Evolutionary conservation across 805 yeast genomes (phyloP).

Genomic region (Kazachstania kunashirensis): DNA sequence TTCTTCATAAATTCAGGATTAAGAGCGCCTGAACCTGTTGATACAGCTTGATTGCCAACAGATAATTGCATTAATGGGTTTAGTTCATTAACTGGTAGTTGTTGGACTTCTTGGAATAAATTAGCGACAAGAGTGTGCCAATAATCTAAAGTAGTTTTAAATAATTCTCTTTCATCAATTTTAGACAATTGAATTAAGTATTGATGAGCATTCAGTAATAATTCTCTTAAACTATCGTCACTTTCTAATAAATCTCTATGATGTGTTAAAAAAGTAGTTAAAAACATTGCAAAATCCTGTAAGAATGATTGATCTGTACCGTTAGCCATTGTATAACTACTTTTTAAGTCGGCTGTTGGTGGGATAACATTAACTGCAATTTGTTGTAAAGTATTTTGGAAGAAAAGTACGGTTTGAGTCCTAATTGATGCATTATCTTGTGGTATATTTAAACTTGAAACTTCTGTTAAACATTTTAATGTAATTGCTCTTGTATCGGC

Average conservation of each 20-base stretch:
- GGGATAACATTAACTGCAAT: slow-evolving; percentile 60
- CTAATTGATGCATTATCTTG: slow-evolving; percentile 34
- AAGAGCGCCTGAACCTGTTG: slow-evolving; percentile 68
- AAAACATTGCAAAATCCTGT: slow-evolving; percentile 89
- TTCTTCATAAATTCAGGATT: slow-evolving; percentile 71
- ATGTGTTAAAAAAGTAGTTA: slow-evolving; percentile 71
- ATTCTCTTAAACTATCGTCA: slow-evolving; percentile 43
- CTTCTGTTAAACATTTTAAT: slow-evolving; percentile 88
- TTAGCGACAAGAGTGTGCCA: slow-evolving; percentile 83
- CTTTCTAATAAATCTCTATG: slow-evolving; percentile 59
- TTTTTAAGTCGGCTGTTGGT: slow-evolving; percentile 56
- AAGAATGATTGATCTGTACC: slow-evolving; percentile 85
- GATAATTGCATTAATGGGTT: slow-evolving; percentile 70
- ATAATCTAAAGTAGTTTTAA: slow-evolving; percentile 90
- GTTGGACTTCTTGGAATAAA: slow-evolving; percentile 77
- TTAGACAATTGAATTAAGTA: slow-evolving; percentile 77
- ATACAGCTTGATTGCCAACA: slow-evolving; percentile 26
- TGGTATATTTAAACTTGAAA: slow-evolving; percentile 56
- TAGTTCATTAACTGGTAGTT: slow-evolving; percentile 59
- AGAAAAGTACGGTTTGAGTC: slow-evolving; percentile 53
- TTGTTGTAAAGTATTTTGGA: slow-evolving; percentile 63
- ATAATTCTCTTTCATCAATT: slow-evolving; percentile 91
- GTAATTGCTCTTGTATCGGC: slow-evolving; percentile 75
- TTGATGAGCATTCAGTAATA: slow-evolving; percentile 63
- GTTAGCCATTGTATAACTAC: slow-evolving; percentile 63